Evolutionary conservation across 176 grass and related monocot species (phyloP).

Genomic region (Stipa capillata): DNA sequence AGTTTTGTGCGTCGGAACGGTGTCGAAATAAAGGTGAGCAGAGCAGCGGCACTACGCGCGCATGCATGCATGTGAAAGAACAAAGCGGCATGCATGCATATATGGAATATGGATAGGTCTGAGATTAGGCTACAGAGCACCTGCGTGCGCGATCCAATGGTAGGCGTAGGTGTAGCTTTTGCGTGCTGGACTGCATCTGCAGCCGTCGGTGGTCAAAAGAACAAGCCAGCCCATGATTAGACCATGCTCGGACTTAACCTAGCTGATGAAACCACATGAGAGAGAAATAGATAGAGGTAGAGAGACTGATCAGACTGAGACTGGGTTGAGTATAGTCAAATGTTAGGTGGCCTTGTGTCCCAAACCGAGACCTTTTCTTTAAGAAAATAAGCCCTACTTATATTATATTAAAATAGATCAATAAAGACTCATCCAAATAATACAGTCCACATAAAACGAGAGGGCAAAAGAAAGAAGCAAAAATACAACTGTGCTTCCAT

Average conservation of each 20-base stretch:
- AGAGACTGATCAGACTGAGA: too few relatives aligned
- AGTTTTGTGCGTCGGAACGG: neutral
- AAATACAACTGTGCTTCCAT: too few relatives aligned
- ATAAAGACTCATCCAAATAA: too few relatives aligned
- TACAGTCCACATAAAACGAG: too few relatives aligned
- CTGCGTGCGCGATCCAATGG: neutral
- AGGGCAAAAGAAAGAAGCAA: too few relatives aligned
- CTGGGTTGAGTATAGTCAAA: too few relatives aligned
- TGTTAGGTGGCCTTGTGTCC: too few relatives aligned
- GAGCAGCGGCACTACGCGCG: neutral
- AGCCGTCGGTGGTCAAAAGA: slow-evolving; percentile 24
- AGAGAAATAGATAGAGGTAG: too few relatives aligned
- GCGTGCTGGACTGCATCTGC: neutral
- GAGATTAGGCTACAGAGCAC: neutral
- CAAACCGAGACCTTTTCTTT: too few relatives aligned
- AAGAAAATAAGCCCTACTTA: too few relatives aligned
- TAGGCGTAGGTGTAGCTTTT: slow-evolving; percentile 3
- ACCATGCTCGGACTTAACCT: neutral
- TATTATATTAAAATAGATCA: too few relatives aligned
- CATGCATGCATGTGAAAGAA: neutral
- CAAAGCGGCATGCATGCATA: neutral
- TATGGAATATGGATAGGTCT: neutral
- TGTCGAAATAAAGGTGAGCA: slow-evolving; percentile 14
- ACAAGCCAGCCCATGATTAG: slow-evolving; percentile 19
- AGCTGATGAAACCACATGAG: neutral